A percentile compares a stretch with the other conserved stretches of the same genome.
phyloP scores from a whole-genome alignment of 1,284 basidiomycete species.

The Moesziomyces globuligerus region DNA sequence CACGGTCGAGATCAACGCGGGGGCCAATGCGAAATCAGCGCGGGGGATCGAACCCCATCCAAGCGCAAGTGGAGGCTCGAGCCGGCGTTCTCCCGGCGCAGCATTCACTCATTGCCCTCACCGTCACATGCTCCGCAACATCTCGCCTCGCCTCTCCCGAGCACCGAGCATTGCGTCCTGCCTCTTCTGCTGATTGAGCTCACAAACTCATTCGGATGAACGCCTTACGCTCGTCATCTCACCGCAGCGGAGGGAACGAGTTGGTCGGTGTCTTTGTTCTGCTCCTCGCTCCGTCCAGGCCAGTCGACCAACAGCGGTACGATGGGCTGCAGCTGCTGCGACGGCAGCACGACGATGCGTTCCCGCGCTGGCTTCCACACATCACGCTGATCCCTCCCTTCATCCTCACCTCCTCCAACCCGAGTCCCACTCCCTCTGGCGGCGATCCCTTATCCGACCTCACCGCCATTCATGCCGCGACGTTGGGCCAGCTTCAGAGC shows the following conservation, averaged over 20 bases:
- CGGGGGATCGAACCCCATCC: no score
- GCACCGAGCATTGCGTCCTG: no score
- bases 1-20: neutral
- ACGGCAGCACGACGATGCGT: conserved; percentile 13
- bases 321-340: conserved; percentile 15
- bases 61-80: no score
- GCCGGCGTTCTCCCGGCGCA: no score
- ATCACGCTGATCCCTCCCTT: conserved; percentile 32
- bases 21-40: conserved; percentile 7
- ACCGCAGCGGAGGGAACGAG: no score
- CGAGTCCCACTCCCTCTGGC: no score
- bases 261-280: conserved; percentile 13
- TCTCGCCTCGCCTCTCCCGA: no score
- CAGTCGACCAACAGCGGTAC: conserved; percentile 4
- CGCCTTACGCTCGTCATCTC: no score
- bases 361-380: conserved; percentile 25
- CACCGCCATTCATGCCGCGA: neutral
- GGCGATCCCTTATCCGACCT: neutral
- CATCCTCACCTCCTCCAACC: neutral
- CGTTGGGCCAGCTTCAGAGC: conserved; percentile 5
- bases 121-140: neutral
- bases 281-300: conserved; percentile 9
- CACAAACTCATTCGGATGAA: no score
- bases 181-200: no score
- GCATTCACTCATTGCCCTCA: no score